Evolutionary conservation across 768 basidiomycete genomes (phyloP).

Genomic region (Pulveroboletus ravenelii): DNA sequence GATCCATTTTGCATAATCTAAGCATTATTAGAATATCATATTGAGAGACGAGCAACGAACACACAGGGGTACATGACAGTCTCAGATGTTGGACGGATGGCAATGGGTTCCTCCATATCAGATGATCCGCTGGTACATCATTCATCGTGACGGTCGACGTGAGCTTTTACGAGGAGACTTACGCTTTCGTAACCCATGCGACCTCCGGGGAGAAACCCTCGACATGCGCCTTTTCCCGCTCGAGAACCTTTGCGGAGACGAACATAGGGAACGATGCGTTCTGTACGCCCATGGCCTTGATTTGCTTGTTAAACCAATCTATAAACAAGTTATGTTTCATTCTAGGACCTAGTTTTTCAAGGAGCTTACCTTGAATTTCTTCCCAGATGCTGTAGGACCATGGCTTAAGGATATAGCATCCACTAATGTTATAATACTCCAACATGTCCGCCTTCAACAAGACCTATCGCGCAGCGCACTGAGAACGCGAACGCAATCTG

Average conservation of each 20-base stretch:
- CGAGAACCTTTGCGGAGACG: conserved; percentile 85
- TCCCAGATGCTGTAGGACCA: conserved; percentile 99
- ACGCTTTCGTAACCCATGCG: conserved; percentile 99
- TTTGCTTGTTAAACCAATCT: conserved; percentile 92
- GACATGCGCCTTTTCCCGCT: conserved; percentile 97
- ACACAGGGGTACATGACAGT: conserved; percentile 98
- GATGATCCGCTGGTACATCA: conserved; percentile 63
- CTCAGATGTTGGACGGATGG: conserved; percentile 97
- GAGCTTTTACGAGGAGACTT: conserved; percentile 30
- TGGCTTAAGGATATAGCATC: conserved; percentile 97
- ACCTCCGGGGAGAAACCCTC: conserved; percentile 99
- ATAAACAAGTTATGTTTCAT: not conserved
- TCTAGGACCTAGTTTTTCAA: not conserved
- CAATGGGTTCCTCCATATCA: conserved; percentile 94
- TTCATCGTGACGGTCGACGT: not conserved
- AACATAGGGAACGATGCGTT: conserved; percentile 99
- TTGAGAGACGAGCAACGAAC: conserved; percentile 23
- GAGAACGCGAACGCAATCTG: conserved; percentile 1
- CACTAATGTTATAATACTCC: conserved; percentile 97
- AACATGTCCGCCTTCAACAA: conserved; percentile 97
- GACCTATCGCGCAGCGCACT: conserved; percentile 50
- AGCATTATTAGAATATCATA: not conserved
- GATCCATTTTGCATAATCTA: conserved; percentile 99
- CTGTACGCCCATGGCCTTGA: conserved; percentile 92
- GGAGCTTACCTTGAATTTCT: conserved; percentile 72